Evolutionary conservation across 2,329 filamentous ascomycete genomes (phyloP).

Genomic region (Talaromyces amestolkiae): DNA sequence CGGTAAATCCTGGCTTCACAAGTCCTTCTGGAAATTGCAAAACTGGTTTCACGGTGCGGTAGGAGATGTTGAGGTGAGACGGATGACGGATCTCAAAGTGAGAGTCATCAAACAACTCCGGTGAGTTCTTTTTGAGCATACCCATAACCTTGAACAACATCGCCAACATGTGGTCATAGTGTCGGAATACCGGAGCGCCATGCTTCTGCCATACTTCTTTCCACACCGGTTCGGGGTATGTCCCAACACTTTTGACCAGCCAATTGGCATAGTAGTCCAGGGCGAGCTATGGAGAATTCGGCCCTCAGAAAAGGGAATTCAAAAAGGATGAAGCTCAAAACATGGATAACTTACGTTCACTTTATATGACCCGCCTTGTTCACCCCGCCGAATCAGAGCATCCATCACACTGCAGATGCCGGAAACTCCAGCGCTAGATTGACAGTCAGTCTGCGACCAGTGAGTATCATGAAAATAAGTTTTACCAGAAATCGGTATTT

Average conservation of each 20-base stretch:
- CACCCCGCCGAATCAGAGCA: slow-evolving; percentile 41
- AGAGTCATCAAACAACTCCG: slow-evolving; percentile 45
- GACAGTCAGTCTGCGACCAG: neutral
- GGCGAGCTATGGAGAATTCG: slow-evolving; percentile 21
- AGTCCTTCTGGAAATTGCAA: slow-evolving; percentile 38
- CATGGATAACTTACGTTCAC: slow-evolving; percentile 36
- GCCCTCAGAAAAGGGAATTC: neutral
- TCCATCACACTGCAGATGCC: slow-evolving; percentile 44
- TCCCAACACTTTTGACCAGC: slow-evolving; percentile 41
- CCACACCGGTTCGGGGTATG: slow-evolving; percentile 48
- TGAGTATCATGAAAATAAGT: neutral
- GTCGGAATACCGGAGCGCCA: slow-evolving; percentile 47
- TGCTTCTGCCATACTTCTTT: slow-evolving; percentile 48
- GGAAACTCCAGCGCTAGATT: slow-evolving; percentile 29
- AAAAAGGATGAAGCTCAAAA: neutral
- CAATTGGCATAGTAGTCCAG: slow-evolving; percentile 45
- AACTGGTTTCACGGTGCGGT: slow-evolving; percentile 43
- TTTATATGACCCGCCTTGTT: slow-evolving; percentile 41
- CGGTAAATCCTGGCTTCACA: slow-evolving; percentile 46
- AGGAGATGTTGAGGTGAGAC: slow-evolving; percentile 39
- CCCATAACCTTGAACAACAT: slow-evolving; percentile 43
- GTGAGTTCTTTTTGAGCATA: slow-evolving; percentile 33
- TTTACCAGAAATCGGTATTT: slow-evolving; percentile 43
- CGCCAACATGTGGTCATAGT: slow-evolving; percentile 50
- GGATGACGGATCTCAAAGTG: slow-evolving; percentile 49